phyloP scores from a whole-genome alignment of 257 asterid genomes.

The Solanum chiquidenum region DNA sequence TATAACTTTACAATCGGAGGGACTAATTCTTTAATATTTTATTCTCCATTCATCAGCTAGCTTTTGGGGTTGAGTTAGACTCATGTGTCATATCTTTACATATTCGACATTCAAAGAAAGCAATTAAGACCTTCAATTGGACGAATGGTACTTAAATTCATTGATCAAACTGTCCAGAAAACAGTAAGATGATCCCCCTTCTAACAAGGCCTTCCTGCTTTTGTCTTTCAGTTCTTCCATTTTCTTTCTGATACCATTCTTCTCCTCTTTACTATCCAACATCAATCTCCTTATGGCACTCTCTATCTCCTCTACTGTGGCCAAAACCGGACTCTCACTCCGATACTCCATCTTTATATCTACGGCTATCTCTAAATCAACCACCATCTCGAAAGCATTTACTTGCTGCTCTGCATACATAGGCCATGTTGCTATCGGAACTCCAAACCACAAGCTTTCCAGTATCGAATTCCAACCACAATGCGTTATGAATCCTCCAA shows the following conservation, averaged over 20 bases:
- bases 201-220: slow-evolving; percentile 29
- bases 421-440: slow-evolving; percentile 25
- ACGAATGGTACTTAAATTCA: slow-evolving; percentile 3
- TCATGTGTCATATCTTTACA: too few species aligned
- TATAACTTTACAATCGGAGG: too few species aligned
- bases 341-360: slow-evolving; percentile 18
- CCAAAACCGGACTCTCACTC: neutral
- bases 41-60: too few species aligned
- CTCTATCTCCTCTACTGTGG: slow-evolving; percentile 7
- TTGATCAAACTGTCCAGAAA: slow-evolving; percentile 20
- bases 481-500: slow-evolving; percentile 16
- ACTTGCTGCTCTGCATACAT: slow-evolving; percentile 25
- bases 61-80: accelerated
- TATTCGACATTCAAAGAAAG: neutral
- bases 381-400: slow-evolving; percentile 16
- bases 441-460: slow-evolving; percentile 18
- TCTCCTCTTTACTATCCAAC: slow-evolving; percentile 5
- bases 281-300: slow-evolving; percentile 3
- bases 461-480: slow-evolving; percentile 20
- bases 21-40: too few species aligned
- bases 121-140: neutral
- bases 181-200: slow-evolving; percentile 44
- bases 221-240: slow-evolving; percentile 36
- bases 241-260: slow-evolving; percentile 24
- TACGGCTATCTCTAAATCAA: slow-evolving; percentile 16